Conservation (phyloP, 2,329 filamentous ascomycete species). For the Sordariomycetes sp. region DNA sequence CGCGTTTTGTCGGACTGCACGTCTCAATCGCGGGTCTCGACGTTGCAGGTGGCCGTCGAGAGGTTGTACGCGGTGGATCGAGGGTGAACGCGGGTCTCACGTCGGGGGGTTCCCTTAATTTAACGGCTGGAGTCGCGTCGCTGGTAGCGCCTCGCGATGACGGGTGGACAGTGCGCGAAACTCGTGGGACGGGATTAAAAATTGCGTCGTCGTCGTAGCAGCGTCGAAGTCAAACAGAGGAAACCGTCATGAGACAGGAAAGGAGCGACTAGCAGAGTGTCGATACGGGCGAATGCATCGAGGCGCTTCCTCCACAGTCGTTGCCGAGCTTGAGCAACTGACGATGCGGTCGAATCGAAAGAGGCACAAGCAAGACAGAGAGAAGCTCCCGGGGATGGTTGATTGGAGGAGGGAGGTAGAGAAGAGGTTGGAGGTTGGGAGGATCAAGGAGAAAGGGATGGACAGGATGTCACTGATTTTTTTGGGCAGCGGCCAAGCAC, state of each 20-base stretch:
- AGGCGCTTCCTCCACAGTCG: slow-evolving; percentile 6
- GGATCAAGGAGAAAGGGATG: not conserved
- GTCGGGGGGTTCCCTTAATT: slow-evolving; percentile 2
- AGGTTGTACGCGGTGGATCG: slow-evolving; percentile 3
- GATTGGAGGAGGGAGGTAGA: not conserved
- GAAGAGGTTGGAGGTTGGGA: slow-evolving; percentile 1
- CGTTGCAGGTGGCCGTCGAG: slow-evolving; percentile 1
- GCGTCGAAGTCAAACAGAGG: too few species aligned
- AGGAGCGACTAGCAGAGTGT: slow-evolving; percentile 12
- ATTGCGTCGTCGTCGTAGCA: too few species aligned
- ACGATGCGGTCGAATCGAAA: too few species aligned
- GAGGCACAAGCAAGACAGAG: not conserved
- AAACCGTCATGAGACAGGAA: slow-evolving; percentile 15
- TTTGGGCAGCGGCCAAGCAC: slow-evolving; percentile 1
- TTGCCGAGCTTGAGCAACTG: too few species aligned
- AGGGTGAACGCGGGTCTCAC: too few species aligned
- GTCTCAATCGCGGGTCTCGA: not conserved
- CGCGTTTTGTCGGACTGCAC: slow-evolving; percentile 11
- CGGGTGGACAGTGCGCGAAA: not conserved
- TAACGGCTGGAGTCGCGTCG: slow-evolving; percentile 2
- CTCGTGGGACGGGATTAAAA: too few species aligned
- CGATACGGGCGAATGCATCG: slow-evolving; percentile 20
- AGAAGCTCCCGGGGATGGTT: slow-evolving; percentile 2
- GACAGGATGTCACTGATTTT: too few species aligned
- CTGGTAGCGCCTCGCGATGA: too few species aligned